Base-by-base conservation (phyloP, 2,329 filamentous ascomycete genomes). In the Fusarium sublunatum region DNA sequence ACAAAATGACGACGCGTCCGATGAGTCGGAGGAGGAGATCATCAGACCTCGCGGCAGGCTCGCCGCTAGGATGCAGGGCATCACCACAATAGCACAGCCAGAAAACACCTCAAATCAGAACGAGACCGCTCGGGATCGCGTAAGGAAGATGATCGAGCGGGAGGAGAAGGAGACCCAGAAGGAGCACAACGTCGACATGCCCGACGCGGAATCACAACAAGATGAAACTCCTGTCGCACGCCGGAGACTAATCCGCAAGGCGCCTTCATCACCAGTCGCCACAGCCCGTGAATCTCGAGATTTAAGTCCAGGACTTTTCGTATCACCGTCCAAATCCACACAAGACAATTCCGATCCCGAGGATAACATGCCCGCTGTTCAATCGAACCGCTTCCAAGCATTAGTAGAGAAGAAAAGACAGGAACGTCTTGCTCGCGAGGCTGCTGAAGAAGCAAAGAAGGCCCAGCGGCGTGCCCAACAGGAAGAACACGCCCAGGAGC, bases 341-440 rank as follows among this genome's bases (percentile, higher is more conserved):
- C 69, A 66, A 15, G 71, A 76, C 34, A 79, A 77, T 36, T 74
- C 74, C 3, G 79, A 77, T 41, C 79, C 76, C 3, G 83, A 86
- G 22, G 76, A 78, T 9, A 81, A 85, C 7, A 55, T 85, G 1
- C 81, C 84, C 6, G 61, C 76, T 10, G 61, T 76, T 50, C 78
- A 83, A 58, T 84, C 86, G 44, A 80, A 85, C 36, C 86, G 89
- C 6, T 88, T 96, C 70, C 81, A 87, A 59, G 90, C 89, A 7
- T 84, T 96, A 0, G 84, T 95, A 10, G 87, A 87, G 41, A 85
- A 87, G 68, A 95, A 94, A 71, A 86, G 88, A 45, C 83, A 88
- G 61, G 89, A 95, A 72, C 84, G 89, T 7, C 78, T 88, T 32
- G 89, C 86, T 5, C 86, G 82, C 47, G 89, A 95, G 69, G 86